A percentile compares a stretch with the other conserved stretches of the same genome.
Evolutionary conservation across 371 early-diverging fungal genomes (phyloP).

Genomic region (Zopfochytrium polystomum): DNA sequence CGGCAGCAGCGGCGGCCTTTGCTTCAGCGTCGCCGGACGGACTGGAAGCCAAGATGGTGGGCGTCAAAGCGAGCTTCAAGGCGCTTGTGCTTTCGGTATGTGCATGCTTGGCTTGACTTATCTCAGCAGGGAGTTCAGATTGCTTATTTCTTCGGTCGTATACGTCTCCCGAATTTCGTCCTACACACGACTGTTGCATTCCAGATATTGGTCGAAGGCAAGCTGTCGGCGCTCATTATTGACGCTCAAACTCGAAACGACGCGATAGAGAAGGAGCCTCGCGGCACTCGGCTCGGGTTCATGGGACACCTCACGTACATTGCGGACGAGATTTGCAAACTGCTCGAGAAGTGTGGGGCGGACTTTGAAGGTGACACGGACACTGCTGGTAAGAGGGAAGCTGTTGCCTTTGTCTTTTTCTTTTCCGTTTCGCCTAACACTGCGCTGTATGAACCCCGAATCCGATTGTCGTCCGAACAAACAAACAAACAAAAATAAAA

Average conservation of each 20-base stretch:
- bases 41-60: constrained; percentile 41
- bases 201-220: constrained; percentile 73
- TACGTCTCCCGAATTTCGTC: no score
- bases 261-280: constrained; percentile 64
- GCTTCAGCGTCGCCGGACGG: no score
- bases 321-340: constrained; percentile 86
- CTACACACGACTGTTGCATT: no score
- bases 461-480: no score
- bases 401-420: no score
- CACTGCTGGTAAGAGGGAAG: constrained; percentile 45
- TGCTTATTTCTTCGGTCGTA: no score
- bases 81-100: constrained; percentile 66
- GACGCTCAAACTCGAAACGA: constrained; percentile 72
- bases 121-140: no score
- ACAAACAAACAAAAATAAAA: no score
- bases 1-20: no score
- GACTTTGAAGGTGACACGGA: constrained; percentile 54
- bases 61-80: constrained; percentile 40
- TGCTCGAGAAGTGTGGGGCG: constrained; percentile 62
- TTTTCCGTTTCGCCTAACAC: no score
- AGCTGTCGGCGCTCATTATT: constrained; percentile 72
- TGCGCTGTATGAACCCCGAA: no score
- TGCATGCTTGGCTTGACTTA: constrained; percentile 8
- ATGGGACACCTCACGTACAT: constrained; percentile 97
- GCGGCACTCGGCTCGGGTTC: constrained; percentile 88